Evolutionary conservation across 2,329 filamentous ascomycete genomes (phyloP).

Genomic region (Talaromyces islandicus): DNA sequence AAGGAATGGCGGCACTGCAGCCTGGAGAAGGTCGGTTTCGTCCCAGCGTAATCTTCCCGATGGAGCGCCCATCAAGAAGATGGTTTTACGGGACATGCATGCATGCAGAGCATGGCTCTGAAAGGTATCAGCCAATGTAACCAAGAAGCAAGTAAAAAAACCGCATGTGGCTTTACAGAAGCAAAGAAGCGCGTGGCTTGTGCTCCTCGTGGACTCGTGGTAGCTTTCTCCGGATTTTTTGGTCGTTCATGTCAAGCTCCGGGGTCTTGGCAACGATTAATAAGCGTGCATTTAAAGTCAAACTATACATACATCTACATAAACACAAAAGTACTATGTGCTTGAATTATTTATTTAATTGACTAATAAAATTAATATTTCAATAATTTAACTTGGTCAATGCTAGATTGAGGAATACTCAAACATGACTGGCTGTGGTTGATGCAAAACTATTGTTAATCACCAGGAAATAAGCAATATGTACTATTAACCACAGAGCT

Average conservation of each 20-base stretch:
- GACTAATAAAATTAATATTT: too few species aligned
- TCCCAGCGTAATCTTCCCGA: constrained; percentile 50
- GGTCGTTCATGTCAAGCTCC: too few species aligned
- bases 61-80: constrained; percentile 60
- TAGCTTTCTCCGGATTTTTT: not conserved
- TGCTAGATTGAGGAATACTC: not conserved
- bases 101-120: not conserved
- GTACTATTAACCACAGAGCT: not conserved
- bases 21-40: constrained; percentile 43
- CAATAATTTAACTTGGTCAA: too few species aligned
- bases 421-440: not conserved
- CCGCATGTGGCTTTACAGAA: not conserved
- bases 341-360: too few species aligned
- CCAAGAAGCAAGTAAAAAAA: not conserved
- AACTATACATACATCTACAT: too few species aligned
- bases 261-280: too few species aligned
- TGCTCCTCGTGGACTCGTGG: not conserved
- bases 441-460: not conserved
- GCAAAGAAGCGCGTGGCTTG: not conserved
- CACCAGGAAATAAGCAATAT: not conserved
- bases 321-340: too few species aligned
- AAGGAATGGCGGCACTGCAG: constrained; percentile 35
- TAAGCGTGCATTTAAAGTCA: too few species aligned
- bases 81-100: constrained; percentile 27
- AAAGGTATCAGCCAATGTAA: not conserved